A percentile compares a stretch with the other conserved stretches of the same genome.
Conservation (phyloP, 192 early-diverging fungal species). For the Podila clonocystis region DNA sequence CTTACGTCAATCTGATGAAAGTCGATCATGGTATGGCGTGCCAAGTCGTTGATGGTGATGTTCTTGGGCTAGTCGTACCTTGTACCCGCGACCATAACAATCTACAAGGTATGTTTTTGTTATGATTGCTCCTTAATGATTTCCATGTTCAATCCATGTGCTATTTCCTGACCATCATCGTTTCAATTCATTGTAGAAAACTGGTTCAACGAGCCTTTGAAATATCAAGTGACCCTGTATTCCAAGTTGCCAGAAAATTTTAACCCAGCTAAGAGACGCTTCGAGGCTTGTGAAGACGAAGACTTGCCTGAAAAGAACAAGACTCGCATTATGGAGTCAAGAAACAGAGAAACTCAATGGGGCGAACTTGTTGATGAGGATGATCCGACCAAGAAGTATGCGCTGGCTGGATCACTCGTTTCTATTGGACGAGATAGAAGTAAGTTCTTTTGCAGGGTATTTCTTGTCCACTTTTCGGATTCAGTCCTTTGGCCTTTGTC, state of each 20-base stretch:
- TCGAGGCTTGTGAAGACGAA: not conserved
- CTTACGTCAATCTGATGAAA: constrained; percentile 16
- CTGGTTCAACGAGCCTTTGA: constrained; percentile 1
- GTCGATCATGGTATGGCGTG: not conserved
- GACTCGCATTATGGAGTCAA: not conserved
- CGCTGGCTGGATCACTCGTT: too few relatives aligned
- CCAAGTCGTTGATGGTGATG: constrained; percentile 25
- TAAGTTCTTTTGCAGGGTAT: too few relatives aligned
- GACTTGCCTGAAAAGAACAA: not conserved
- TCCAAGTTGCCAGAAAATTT: not conserved
- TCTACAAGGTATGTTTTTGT: not conserved
- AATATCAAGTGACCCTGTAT: not conserved
- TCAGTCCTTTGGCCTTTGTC: too few relatives aligned
- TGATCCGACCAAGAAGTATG: too few relatives aligned
- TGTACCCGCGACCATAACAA: not conserved
- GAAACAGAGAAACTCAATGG: not conserved
- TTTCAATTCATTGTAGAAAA: not conserved
- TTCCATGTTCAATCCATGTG: not conserved
- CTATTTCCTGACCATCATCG: not conserved
- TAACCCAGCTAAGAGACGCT: not conserved
- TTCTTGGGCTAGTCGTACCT: constrained; percentile 17
- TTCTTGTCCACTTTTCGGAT: too few relatives aligned
- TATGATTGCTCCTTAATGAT: not conserved
- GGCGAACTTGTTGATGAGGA: not conserved
- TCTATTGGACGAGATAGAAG: too few relatives aligned